phyloP scores from a whole-genome alignment of 2,329 filamentous ascomycete species.

The Metarhizium album region DNA sequence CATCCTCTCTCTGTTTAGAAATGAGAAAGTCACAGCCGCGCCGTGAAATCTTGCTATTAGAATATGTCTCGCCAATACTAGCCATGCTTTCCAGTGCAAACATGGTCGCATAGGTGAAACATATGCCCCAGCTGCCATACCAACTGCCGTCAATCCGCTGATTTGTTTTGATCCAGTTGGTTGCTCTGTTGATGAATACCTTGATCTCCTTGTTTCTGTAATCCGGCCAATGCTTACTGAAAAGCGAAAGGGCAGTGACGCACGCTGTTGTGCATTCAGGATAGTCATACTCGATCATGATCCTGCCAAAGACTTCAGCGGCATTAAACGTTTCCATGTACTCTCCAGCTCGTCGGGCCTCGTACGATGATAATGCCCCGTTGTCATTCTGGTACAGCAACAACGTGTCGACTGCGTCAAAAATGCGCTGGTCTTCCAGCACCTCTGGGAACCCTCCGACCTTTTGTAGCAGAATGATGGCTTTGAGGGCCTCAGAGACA shows the following conservation, averaged over 20 bases:
- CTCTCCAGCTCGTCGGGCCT: slow-evolving; percentile 67
- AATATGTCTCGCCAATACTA: slow-evolving; percentile 71
- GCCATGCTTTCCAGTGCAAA: slow-evolving; percentile 84
- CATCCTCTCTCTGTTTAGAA: slow-evolving; percentile 74
- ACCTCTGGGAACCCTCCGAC: slow-evolving; percentile 63
- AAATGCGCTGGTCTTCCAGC: slow-evolving; percentile 66
- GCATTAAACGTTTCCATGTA: slow-evolving; percentile 81
- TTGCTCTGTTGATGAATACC: slow-evolving; percentile 58
- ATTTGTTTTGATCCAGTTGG: slow-evolving; percentile 70
- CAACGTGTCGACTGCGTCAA: slow-evolving; percentile 82
- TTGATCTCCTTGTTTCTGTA: slow-evolving; percentile 71
- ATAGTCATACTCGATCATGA: slow-evolving; percentile 99
- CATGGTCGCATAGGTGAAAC: slow-evolving; percentile 95
- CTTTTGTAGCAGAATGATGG: slow-evolving; percentile 74
- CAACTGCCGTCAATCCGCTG: slow-evolving; percentile 81
- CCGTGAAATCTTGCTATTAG: slow-evolving; percentile 57
- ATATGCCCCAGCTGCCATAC: slow-evolving; percentile 98
- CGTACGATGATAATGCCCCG: slow-evolving; percentile 85
- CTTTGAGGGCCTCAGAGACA: slow-evolving; percentile 81
- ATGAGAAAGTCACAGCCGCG: slow-evolving; percentile 79
- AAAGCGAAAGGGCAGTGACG: slow-evolving; percentile 76
- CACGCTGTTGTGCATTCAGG: slow-evolving; percentile 95
- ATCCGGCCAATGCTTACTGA: slow-evolving; percentile 68
- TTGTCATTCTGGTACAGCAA: slow-evolving; percentile 81
- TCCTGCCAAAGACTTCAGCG: slow-evolving; percentile 89